Evolutionary conservation across 2,329 filamentous ascomycete species (phyloP), one percentile per base, ranked within the genome.

Genomic region (Penicillium sp.): DNA sequence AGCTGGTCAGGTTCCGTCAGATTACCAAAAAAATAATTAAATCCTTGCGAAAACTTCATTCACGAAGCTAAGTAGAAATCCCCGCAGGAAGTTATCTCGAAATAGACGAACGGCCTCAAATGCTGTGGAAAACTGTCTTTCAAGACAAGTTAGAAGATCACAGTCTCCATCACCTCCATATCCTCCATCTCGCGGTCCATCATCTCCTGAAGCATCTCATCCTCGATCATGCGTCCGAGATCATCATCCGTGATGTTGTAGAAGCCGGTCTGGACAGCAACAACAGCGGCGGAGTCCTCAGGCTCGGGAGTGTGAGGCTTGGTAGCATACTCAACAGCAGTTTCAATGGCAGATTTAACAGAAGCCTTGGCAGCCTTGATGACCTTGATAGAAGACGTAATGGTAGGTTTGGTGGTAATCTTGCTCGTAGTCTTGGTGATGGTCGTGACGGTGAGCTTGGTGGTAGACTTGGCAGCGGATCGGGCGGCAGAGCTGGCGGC

Each of bases 171-270:
- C 20, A 22, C 20, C 20, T 22, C 20, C 20, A 22, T 22, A 22
- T 22, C 20, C 20, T 22, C 20, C 20, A 22, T 22, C 50, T 36
- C 33, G 7, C 11, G n/a, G 7, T 36, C 33, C 5, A 36, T 20
- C n/a, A 13, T 36, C 33, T 18, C 18, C 33, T 24, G 54, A 57
- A 36, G 6, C n/a, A 69, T 42, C 44, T 69, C 64, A 48, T 53
- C 55, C 45, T 68, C 64, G 53, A 67, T 57, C 51, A 57, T 48
- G 33, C 53, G 63, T 20, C 56, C 59, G 16, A 68, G 44, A 16
- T 66, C 61, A 20, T 66, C 65, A 36, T 64, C 56, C 3, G 53
- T 30, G 44, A 44, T 22, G 16, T 24, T 14, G 30, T 48, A 43
- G 20, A 38, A 28, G 4, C 38, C 28, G 24, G 30, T 28, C 11